A percentile compares a stretch with the other conserved stretches of the same genome.
These are phyloP conservation scores for Fimicolochytrium jonesii DNA, from an alignment of 192 early-diverging fungal species.

Conservation along the genomic window DNA sequence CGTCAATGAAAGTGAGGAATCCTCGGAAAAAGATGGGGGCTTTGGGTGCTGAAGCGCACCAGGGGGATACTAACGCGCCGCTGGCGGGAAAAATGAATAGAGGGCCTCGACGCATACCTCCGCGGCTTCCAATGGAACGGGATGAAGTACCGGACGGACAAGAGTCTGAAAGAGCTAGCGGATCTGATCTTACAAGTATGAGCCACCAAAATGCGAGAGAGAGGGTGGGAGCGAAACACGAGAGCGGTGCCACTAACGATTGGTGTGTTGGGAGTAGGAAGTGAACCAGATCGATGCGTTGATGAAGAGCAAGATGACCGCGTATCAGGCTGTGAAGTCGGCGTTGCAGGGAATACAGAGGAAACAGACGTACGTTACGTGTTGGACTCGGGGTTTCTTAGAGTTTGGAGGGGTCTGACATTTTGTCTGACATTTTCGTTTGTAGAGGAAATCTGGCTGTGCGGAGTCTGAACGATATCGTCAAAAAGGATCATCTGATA, in stretches of 20 bases:
- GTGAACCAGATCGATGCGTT: conserved; percentile 80
- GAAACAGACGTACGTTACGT: conserved; percentile 66
- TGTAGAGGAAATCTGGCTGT: conserved; percentile 79
- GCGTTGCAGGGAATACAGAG: conserved; percentile 76
- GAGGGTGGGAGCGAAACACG: no score
- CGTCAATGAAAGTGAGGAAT: conserved; percentile 74
- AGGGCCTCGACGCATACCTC: conserved; percentile 83
- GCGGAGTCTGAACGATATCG: conserved; percentile 75
- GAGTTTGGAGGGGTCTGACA: no score
- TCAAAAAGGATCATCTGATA: conserved; percentile 89
- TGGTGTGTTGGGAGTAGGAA: conserved; percentile 72
- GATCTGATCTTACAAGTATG: conserved; percentile 76
- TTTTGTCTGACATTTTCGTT: neutral
- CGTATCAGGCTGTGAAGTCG: conserved; percentile 80
- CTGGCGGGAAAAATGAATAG: no score
- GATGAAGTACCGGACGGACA: conserved; percentile 94
- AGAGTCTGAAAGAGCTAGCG: conserved; percentile 79
- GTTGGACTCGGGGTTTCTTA: no score
- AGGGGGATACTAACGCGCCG: no score
- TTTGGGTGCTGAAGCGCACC: neutral
- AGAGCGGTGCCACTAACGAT: no score
- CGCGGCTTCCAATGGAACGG: conserved; percentile 91
- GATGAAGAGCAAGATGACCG: conserved; percentile 87
- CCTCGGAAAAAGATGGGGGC: neutral
- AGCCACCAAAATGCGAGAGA: no score